phyloP scores from a whole-genome alignment of 2,329 filamentous ascomycete genomes.

The Neofusicoccum parvum region DNA sequence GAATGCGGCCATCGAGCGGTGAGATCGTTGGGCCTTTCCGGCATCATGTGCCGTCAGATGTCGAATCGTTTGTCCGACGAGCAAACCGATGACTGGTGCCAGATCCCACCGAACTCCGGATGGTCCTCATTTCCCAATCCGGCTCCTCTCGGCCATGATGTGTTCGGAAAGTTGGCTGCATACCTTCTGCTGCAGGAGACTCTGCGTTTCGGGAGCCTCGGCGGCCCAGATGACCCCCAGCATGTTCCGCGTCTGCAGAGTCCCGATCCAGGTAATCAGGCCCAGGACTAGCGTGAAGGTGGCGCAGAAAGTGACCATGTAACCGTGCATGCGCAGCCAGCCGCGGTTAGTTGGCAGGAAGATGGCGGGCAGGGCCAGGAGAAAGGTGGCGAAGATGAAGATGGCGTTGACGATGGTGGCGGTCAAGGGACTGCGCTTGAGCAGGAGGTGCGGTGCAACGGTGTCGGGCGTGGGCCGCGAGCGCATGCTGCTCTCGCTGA shows the following conservation, averaged over 20 bases:
- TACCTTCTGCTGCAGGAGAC: conserved; percentile 71
- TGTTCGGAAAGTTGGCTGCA: conserved; percentile 26
- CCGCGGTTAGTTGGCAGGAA: conserved; percentile 65
- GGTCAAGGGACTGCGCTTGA: conserved; percentile 55
- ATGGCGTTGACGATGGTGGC: conserved; percentile 73
- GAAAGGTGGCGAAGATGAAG: conserved; percentile 66
- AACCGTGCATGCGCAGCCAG: conserved; percentile 71
- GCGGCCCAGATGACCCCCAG: conserved; percentile 63
- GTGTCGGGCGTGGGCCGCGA: conserved; percentile 49
- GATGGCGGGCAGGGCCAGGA: conserved; percentile 73
- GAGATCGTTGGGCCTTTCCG: neutral
- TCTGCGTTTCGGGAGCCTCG: conserved; percentile 62
- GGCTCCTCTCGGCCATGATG: neutral
- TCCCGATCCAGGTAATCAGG: conserved; percentile 68
- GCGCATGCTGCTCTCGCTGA: conserved; percentile 43
- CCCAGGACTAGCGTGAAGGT: conserved; percentile 65
- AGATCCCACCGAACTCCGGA: neutral
- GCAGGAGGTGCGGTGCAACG: conserved; percentile 54
- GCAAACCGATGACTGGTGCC: neutral
- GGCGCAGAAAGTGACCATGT: conserved; percentile 66
- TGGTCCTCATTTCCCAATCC: conserved; percentile 1
- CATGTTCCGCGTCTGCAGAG: conserved; percentile 66
- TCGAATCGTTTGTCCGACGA: conserved; percentile 7
- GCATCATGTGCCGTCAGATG: conserved; percentile 2
- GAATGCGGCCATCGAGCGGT: neutral